These are phyloP conservation scores for Fragilaria radians DNA, from an alignment of 108 stramenopile genomes.

Conservation along the genomic window DNA sequence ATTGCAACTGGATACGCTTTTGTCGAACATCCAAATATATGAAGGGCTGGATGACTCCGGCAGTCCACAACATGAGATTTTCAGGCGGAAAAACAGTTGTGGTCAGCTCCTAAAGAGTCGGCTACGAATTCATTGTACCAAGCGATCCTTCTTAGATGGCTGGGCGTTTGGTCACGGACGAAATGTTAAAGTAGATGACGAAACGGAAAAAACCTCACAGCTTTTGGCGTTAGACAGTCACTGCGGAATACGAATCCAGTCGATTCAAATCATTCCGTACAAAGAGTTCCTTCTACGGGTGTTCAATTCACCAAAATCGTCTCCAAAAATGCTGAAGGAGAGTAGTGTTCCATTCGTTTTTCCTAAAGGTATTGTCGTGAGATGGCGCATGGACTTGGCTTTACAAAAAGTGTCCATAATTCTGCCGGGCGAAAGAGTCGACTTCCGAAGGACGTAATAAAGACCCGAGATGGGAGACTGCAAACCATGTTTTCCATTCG, in stretches of 20 bases:
- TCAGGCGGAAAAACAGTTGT: neutral
- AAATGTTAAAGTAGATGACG: neutral
- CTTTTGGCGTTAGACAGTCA: neutral
- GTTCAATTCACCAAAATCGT: neutral
- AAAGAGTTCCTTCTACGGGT: neutral
- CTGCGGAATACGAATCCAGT: neutral
- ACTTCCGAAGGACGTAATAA: neutral
- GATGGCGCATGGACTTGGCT: conserved; percentile 40
- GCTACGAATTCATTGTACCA: neutral
- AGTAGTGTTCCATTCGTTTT: no score
- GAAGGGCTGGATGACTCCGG: neutral
- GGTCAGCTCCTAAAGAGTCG: neutral
- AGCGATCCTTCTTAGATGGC: neutral
- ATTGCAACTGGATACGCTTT: neutral
- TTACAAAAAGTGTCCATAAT: conserved; percentile 18
- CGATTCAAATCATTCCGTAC: neutral
- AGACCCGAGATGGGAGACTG: neutral
- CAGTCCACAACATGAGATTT: neutral
- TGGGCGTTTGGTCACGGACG: neutral
- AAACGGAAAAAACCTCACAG: neutral
- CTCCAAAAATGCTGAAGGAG: neutral
- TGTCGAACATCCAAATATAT: neutral
- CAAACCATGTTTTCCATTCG: neutral
- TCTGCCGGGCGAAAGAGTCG: conserved; percentile 23
- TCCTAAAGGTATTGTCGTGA: conserved; percentile 20